phyloP scores from a whole-genome alignment of 2,329 filamentous ascomycete genomes.

The Magnaporthiopsis poae region DNA sequence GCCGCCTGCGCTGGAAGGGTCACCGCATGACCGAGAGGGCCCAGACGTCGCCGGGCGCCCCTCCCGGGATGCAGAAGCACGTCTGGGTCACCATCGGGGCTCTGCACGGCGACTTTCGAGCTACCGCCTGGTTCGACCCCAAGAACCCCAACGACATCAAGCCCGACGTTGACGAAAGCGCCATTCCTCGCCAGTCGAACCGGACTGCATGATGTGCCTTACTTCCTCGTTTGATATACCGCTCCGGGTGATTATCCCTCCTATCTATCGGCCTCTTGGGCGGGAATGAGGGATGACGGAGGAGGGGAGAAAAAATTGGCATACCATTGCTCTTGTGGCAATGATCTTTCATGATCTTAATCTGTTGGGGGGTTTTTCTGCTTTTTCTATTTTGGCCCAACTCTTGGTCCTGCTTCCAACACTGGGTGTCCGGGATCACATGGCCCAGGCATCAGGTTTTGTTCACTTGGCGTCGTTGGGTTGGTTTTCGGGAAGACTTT shows the following conservation, averaged over 20 bases:
- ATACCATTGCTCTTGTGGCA: background rate
- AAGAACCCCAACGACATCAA: conserved; percentile 43
- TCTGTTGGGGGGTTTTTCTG: background rate
- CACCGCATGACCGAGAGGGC: conserved; percentile 44
- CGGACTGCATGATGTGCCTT: no score
- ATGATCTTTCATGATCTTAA: background rate
- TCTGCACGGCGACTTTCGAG: conserved; percentile 46
- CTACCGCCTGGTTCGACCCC: conserved; percentile 47
- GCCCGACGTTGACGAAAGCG: conserved; percentile 41
- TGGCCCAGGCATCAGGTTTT: background rate
- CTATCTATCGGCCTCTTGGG: no score
- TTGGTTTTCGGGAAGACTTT: background rate
- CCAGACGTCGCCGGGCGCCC: conserved; percentile 15
- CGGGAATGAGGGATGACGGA: background rate
- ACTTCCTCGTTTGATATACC: background rate
- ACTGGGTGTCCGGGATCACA: background rate
- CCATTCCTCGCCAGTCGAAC: conserved; percentile 13
- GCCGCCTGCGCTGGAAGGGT: conserved; percentile 49
- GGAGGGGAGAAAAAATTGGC: background rate
- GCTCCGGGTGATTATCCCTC: background rate
- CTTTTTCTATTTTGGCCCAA: background rate
- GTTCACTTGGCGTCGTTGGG: background rate
- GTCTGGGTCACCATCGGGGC: conserved; percentile 62
- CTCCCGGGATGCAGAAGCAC: conserved; percentile 41
- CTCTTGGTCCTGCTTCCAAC: background rate